phyloP scores from a whole-genome alignment of 2,329 filamentous ascomycete genomes.

The Ophiostoma populinum region DNA sequence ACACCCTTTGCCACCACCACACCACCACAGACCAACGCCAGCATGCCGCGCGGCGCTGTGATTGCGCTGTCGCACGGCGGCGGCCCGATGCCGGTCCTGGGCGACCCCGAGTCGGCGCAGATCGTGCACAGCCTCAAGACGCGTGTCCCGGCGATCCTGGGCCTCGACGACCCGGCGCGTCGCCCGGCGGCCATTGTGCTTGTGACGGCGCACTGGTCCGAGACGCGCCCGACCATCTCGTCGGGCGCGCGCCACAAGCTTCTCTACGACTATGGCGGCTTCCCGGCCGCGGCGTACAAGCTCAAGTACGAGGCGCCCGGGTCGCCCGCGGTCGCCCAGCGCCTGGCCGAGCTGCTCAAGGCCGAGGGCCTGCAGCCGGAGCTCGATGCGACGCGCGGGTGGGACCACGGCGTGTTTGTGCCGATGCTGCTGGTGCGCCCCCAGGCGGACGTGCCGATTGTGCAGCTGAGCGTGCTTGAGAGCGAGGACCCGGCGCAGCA shows the following conservation, averaged over 20 bases:
- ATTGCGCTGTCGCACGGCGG: conserved; percentile 33
- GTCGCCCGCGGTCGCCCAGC: conserved; percentile 31
- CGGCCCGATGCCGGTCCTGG: conserved; percentile 40
- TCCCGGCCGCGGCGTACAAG: conserved; percentile 36
- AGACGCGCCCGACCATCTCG: conserved; percentile 30
- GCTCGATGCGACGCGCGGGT: conserved; percentile 26
- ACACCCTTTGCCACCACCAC: neutral
- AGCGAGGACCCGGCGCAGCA: conserved; percentile 32
- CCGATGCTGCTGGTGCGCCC: conserved; percentile 38
- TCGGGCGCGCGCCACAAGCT: conserved; percentile 28
- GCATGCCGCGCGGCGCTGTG: conserved; percentile 26
- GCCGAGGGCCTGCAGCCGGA: conserved; percentile 24
- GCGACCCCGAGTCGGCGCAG: conserved; percentile 32
- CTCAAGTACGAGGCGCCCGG: conserved; percentile 40
- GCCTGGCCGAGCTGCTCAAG: conserved; percentile 28
- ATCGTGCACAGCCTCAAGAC: conserved; percentile 34
- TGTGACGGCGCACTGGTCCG: conserved; percentile 42
- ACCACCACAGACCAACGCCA: neutral
- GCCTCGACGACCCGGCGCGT: conserved; percentile 30
- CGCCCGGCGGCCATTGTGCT: conserved; percentile 29
- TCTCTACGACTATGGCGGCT: conserved; percentile 40
- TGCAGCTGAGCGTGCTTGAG: conserved; percentile 38
- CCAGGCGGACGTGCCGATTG: conserved; percentile 31
- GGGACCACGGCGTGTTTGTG: conserved; percentile 46
- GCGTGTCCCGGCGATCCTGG: conserved; percentile 36